These are phyloP conservation scores for Effrenium voratum DNA, from an alignment of 73 alveolate genomes.

Conservation along the genomic window DNA sequence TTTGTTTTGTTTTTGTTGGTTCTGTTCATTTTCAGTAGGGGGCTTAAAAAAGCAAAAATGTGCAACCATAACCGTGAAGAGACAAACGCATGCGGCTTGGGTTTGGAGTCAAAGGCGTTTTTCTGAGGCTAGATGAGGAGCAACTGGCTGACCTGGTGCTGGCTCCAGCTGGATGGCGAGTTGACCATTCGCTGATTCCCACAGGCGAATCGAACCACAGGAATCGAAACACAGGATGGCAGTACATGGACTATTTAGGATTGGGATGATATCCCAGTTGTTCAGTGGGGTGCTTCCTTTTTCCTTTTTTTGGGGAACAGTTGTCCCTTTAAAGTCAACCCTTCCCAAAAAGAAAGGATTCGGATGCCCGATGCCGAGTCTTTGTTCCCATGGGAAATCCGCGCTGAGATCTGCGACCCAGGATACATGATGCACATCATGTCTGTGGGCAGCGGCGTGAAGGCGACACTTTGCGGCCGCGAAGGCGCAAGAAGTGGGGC, in stretches of 20 bases:
- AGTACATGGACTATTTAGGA: neutral
- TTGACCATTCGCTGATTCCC: slow-evolving; percentile 63
- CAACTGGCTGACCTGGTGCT: slow-evolving; percentile 64
- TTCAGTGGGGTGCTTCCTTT: neutral
- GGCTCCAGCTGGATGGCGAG: slow-evolving; percentile 91
- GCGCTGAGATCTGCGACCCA: neutral
- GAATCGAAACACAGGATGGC: neutral
- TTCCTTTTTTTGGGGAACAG: neutral
- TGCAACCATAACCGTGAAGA: too few species aligned
- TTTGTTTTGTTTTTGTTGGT: too few species aligned
- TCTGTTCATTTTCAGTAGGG: neutral
- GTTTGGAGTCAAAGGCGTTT: neutral
- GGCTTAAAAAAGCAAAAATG: too few species aligned
- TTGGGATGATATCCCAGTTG: neutral
- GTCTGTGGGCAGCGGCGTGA: slow-evolving; percentile 82
- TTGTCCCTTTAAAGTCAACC: neutral
- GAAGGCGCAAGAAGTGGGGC: too few species aligned
- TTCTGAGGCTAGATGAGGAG: slow-evolving; percentile 51
- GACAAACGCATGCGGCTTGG: neutral
- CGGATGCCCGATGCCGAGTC: too few species aligned
- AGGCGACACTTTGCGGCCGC: slow-evolving; percentile 86
- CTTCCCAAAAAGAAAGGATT: too few species aligned
- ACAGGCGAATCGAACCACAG: neutral
- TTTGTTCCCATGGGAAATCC: neutral
- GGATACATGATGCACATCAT: slow-evolving; percentile 89